These are phyloP conservation scores for Triglochin maritima DNA, from an alignment of 106 monocot genomes.

Conservation along the genomic window DNA sequence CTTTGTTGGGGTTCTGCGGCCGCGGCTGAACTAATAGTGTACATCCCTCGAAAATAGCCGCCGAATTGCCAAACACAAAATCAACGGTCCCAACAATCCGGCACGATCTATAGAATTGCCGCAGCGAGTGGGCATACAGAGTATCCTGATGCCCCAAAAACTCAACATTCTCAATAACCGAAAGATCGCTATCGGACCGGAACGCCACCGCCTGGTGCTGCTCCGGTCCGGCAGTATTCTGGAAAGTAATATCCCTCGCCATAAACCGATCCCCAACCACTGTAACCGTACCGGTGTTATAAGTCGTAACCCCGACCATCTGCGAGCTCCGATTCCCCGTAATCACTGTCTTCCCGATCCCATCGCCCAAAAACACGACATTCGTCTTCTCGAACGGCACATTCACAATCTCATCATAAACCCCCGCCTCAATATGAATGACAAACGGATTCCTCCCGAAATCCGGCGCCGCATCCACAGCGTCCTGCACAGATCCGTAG, in stretches of 20 bases:
- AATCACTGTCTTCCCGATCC: constrained; percentile 75
- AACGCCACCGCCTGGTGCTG: constrained; percentile 92
- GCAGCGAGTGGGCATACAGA: constrained; percentile 69
- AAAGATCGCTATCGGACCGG: constrained; percentile 69
- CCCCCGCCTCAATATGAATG: constrained; percentile 40
- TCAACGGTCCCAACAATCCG: constrained; percentile 69
- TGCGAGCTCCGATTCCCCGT: constrained; percentile 50
- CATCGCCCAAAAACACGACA: constrained; percentile 56
- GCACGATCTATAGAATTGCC: constrained; percentile 65
- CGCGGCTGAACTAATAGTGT: constrained; percentile 44
- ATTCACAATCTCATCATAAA: constrained; percentile 60
- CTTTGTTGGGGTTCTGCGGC: constrained; percentile 41
- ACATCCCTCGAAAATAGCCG: constrained; percentile 55
- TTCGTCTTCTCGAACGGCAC: constrained; percentile 84
- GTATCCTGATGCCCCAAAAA: constrained; percentile 91
- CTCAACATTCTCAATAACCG: constrained; percentile 57
- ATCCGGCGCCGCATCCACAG: constrained; percentile 55
- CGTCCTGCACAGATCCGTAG: constrained; percentile 52
- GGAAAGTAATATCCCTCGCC: constrained; percentile 56
- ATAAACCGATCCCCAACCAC: constrained; percentile 72
- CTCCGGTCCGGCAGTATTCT: constrained; percentile 59
- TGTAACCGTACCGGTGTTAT: constrained; percentile 71
- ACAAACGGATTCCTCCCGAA: constrained; percentile 28
- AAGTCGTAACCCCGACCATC: constrained; percentile 66
- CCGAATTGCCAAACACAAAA: constrained; percentile 81